Conservation (phyloP, 176 grass and related monocot genomes). For the Oryza coarctata region DNA sequence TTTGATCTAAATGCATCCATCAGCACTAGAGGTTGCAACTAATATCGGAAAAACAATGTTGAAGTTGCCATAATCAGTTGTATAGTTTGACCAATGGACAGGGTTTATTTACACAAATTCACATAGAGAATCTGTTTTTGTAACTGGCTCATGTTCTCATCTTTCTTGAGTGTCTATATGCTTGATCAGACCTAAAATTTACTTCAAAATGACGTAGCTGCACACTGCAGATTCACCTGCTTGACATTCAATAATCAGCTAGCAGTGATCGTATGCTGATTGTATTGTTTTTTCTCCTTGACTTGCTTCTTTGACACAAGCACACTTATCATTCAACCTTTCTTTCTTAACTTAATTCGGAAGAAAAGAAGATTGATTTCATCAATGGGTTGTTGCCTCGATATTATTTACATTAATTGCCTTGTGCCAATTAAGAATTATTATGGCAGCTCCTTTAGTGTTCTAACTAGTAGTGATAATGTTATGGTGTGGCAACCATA, state of each 20-base stretch:
- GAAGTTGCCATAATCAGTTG: neutral
- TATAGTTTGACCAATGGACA: neutral
- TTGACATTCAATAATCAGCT: slow-evolving; percentile 10
- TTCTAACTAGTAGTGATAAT: neutral
- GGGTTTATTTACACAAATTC: neutral
- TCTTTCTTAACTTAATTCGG: neutral
- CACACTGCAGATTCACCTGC: neutral
- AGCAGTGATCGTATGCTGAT: neutral
- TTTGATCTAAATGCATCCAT: too few species aligned
- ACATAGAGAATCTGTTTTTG: neutral
- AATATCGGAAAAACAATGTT: neutral
- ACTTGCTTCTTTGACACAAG: neutral
- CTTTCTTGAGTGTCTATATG: slow-evolving; percentile 9
- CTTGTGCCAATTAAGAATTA: neutral
- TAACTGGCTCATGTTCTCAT: slow-evolving; percentile 5
- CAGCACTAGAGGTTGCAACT: neutral
- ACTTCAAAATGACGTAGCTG: slow-evolving; percentile 12
- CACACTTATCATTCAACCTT: neutral
- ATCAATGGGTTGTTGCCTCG: neutral
- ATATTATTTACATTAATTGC: neutral
- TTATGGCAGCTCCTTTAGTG: neutral
- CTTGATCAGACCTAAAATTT: slow-evolving; percentile 17
- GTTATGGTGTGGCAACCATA: neutral
- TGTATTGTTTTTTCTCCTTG: neutral
- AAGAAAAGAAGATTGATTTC: neutral